phyloP scores from a whole-genome alignment of 768 basidiomycete genomes.

The Sarcodon sp. region DNA sequence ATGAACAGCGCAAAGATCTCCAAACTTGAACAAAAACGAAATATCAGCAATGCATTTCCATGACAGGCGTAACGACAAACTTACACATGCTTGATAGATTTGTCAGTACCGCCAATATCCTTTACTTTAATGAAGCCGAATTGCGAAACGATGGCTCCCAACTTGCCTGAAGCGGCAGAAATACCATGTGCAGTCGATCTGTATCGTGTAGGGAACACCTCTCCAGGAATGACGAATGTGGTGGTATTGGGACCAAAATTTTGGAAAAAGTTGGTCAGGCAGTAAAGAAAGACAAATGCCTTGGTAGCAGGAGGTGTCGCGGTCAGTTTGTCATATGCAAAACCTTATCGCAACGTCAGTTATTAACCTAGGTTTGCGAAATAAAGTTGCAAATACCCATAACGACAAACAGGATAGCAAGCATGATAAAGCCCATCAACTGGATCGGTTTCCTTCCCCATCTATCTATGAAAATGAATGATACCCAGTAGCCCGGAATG shows the following conservation, averaged over 20 bases:
- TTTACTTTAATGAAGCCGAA: conserved; percentile 22
- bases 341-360: conserved; percentile 10
- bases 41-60: neutral
- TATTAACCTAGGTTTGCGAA: neutral
- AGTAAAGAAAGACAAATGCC: conserved; percentile 24
- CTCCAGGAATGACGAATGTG: conserved; percentile 30
- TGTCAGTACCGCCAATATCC: conserved; percentile 19
- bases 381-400: conserved; percentile 12
- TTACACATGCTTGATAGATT: conserved; percentile 21
- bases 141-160: conserved; percentile 28
- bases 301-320: conserved; percentile 12
- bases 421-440: conserved; percentile 22
- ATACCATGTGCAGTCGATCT: conserved; percentile 30
- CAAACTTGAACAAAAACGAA: conserved; percentile 12
- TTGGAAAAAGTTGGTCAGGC: conserved; percentile 28
- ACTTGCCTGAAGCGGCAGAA: conserved; percentile 29
- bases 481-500: conserved; percentile 25
- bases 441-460: conserved; percentile 29
- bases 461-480: conserved; percentile 22
- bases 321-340: conserved; percentile 15
- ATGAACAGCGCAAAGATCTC: conserved; percentile 35
- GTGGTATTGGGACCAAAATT: conserved; percentile 32
- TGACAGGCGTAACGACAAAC: conserved; percentile 7
- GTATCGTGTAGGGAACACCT: conserved; percentile 32
- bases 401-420: conserved; percentile 19